phyloP scores from a whole-genome alignment of 495 filamentous ascomycete species.

The Hamigera avellanea region DNA sequence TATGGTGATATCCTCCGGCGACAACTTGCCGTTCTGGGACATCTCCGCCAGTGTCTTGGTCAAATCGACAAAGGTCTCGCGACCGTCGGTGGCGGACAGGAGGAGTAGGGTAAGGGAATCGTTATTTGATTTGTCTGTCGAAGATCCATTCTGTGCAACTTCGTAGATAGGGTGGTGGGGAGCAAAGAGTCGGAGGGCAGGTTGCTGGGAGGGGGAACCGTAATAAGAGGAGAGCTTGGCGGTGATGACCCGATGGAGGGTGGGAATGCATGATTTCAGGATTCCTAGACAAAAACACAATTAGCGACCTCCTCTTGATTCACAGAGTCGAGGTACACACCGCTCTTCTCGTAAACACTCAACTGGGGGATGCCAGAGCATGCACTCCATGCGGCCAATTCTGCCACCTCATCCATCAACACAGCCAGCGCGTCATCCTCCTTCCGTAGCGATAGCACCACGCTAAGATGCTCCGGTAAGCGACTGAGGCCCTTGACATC shows the following conservation, averaged over 20 bases:
- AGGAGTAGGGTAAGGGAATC: constrained; percentile 67
- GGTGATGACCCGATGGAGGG: constrained; percentile 60
- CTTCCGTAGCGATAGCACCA: constrained; percentile 67
- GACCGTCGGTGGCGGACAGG: constrained; percentile 76
- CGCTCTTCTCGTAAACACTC: constrained; percentile 84
- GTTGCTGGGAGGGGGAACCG: constrained; percentile 48
- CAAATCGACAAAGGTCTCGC: constrained; percentile 86
- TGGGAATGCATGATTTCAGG: constrained; percentile 72
- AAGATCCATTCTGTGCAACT: constrained; percentile 1
- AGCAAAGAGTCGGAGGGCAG: constrained; percentile 58
- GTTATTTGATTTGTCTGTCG: constrained; percentile 10
- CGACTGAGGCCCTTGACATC: constrained; percentile 67
- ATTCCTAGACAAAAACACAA: constrained; percentile 41
- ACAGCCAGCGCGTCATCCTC: constrained; percentile 63
- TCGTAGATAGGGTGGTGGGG: constrained; percentile 48
- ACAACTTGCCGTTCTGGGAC: constrained; percentile 79
- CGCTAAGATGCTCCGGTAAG: constrained; percentile 76
- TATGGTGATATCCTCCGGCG: constrained; percentile 61
- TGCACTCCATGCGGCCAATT: constrained; percentile 84
- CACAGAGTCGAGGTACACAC: too few relatives aligned
- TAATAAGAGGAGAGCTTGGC: constrained; percentile 76
- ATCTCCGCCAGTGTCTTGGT: constrained; percentile 92
- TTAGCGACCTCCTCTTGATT: background rate
- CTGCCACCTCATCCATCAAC: constrained; percentile 79
- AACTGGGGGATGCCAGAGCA: constrained; percentile 74